Evolutionary conservation across 257 asterid genomes (phyloP), one percentile per base, ranked within the genome.

Genomic region (Solanum piurae): DNA sequence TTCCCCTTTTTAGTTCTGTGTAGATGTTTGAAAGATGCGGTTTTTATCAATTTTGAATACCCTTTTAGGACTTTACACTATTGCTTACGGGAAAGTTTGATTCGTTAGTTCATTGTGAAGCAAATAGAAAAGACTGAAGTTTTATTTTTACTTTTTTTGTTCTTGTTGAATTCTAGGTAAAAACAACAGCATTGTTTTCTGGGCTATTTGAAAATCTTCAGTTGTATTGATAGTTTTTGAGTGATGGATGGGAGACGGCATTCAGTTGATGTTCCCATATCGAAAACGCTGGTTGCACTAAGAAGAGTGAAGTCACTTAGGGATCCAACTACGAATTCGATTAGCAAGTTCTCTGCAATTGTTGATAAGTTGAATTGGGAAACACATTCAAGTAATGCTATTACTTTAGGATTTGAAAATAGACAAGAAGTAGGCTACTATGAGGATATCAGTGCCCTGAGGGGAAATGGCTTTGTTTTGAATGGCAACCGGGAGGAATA

Each of bases 281-380:
- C 98, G 11, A 92, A 91, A 91, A 80, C 98, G 6, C 88, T 96
- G 88, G 90, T 95, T 34, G 99, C 97, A 38, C 95, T 96, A 16
- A 89, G 98, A 88, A 90, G 98, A 92, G 99, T 95, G 88, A 95
- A 95, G 92, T 96, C 99, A 34, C 98, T 96, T 74, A 93, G 99
- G 23, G 99, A 96, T 86, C 99, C 98, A 76, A 91, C 98, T 4
- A 96, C 99, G 12, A 94, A 93, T 88, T 93, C 98, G 7, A 88
- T 90, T 88, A 94, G 95, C 91, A 95, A 92, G 90, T 90, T 94
- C 27, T 90, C 94, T 25, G 75, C 94, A 58, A 88, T 91, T 29
- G 90, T 92, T n/a, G 98, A 94, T 84, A 91, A 89, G 89, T 83
- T 91, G 86, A 92, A 94, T 46, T 95, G 98, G 98, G 99, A 96